Conservation (phyloP, 139 green algal genomes). For the Ettlia oleoabundans region DNA sequence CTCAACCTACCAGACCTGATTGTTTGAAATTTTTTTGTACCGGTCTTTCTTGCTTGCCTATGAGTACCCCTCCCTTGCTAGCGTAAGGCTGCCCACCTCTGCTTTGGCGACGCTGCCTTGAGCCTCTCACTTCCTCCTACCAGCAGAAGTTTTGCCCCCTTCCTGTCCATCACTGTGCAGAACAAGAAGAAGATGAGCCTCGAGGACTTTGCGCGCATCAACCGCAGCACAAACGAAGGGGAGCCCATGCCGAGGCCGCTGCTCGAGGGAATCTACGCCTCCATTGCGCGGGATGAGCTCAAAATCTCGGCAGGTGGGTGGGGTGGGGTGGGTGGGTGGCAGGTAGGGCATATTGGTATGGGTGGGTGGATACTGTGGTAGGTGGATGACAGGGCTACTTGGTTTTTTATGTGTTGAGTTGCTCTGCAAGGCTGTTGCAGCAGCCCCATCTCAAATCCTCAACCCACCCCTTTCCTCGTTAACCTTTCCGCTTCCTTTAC, state of each 20-base stretch:
- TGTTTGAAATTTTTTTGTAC: too few species aligned
- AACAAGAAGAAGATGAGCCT: conserved; percentile 91
- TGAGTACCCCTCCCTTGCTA: too few species aligned
- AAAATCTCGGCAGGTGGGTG: conserved; percentile 60
- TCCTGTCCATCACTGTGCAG: conserved; percentile 43
- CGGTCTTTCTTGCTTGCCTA: too few species aligned
- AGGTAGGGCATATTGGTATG: background rate
- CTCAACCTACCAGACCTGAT: too few species aligned
- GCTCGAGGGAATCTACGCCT: conserved; percentile 68
- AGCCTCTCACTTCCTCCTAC: background rate
- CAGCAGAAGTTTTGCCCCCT: background rate
- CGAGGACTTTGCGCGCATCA: conserved; percentile 87
- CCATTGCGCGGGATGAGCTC: conserved; percentile 79
- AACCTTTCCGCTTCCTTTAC: background rate
- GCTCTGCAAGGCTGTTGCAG: too few species aligned
- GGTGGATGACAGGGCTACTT: too few species aligned
- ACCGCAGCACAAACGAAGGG: conserved; percentile 81
- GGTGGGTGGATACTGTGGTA: too few species aligned
- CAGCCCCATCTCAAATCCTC: too few species aligned
- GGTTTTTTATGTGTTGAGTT: too few species aligned
- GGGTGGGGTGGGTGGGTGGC: background rate
- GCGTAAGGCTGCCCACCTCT: too few species aligned
- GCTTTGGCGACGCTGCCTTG: too few species aligned
- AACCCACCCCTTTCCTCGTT: too few species aligned
- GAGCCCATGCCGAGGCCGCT: conserved; percentile 69